Evolutionary conservation across 305 asterid species (phyloP).

Genomic region (Euphrasia arctica): DNA sequence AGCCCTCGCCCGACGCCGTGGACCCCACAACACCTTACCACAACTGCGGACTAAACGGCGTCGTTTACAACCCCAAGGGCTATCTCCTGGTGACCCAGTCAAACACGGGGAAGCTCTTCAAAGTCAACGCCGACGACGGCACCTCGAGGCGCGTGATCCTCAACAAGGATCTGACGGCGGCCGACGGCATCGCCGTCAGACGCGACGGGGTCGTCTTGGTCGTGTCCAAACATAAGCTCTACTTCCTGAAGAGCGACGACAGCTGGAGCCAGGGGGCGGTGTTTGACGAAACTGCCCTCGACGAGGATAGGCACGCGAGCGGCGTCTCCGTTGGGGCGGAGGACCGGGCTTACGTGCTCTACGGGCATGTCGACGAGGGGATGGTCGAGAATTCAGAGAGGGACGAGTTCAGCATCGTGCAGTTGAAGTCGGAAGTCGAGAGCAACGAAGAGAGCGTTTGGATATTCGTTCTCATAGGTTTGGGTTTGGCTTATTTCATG

Average conservation of each 20-base stretch:
- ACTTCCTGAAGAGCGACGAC: conserved; percentile 58
- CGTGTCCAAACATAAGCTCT: conserved; percentile 50
- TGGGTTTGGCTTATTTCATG: conserved; percentile 64
- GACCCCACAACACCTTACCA: conserved; percentile 30
- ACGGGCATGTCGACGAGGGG: conserved; percentile 65
- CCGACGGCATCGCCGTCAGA: conserved; percentile 62
- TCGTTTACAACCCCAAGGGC: conserved; percentile 58
- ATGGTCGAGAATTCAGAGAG: conserved; percentile 43
- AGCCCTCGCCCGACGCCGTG: conserved; percentile 31
- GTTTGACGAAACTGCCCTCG: conserved; percentile 85
- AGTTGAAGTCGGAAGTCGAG: conserved; percentile 55
- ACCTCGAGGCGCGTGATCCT: conserved; percentile 48
- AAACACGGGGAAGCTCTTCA: conserved; percentile 62
- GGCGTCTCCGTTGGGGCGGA: conserved; percentile 64
- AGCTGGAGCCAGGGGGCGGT: conserved; percentile 77
- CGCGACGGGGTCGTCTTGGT: conserved; percentile 69
- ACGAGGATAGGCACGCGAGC: conserved; percentile 55
- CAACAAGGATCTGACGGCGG: conserved; percentile 53
- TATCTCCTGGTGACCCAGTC: conserved; percentile 67
- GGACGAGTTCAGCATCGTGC: conserved; percentile 56
- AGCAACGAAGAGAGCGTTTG: conserved; percentile 59
- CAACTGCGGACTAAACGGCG: conserved; percentile 60
- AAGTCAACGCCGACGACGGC: conserved; percentile 64
- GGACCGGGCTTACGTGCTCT: conserved; percentile 72
- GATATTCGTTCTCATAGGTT: conserved; percentile 65